Evolutionary conservation across 371 early-diverging fungal genomes (phyloP).

Genomic region (Saksenaea oblongispora): DNA sequence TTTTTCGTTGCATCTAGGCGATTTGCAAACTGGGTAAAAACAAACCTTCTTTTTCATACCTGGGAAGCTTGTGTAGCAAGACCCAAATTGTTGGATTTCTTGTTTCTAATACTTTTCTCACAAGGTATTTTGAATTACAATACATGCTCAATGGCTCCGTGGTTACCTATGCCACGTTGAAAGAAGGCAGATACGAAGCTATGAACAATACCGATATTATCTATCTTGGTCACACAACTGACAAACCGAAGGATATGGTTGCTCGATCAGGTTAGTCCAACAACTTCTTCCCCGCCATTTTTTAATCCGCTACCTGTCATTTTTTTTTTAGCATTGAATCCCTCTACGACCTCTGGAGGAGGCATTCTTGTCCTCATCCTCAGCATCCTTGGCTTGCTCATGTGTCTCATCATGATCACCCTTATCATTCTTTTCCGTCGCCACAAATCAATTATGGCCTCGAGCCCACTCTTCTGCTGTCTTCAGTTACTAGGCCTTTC

Average conservation of each 20-base stretch:
- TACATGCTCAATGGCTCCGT: conserved; percentile 26
- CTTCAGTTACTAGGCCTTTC: conserved; percentile 35
- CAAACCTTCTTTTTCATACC: not conserved
- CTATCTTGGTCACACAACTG: conserved; percentile 30
- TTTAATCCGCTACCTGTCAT: not conserved
- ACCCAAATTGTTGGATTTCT: not conserved
- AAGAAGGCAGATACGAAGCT: conserved; percentile 22
- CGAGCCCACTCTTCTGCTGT: conserved; percentile 45
- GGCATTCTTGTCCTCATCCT: conserved; percentile 26
- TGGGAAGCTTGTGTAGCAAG: not conserved
- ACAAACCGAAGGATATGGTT: conserved; percentile 26
- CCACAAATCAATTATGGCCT: conserved; percentile 32
- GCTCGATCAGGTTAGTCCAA: conserved; percentile 13
- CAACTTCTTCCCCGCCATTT: not conserved
- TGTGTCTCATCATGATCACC: conserved; percentile 20
- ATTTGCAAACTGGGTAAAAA: conserved; percentile 19
- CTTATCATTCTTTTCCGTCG: conserved; percentile 28
- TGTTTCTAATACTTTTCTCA: not conserved
- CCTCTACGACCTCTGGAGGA: conserved; percentile 4
- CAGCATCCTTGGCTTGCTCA: conserved; percentile 18
- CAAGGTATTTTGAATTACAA: conserved; percentile 24
- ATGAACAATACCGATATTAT: conserved; percentile 15
- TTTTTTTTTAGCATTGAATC: conserved; percentile 29
- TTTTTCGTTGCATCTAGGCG: conserved; percentile 7
- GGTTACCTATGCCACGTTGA: conserved; percentile 27